Evolutionary conservation across 495 filamentous ascomycete species (phyloP).

Genomic region (Gamarada debralockiae): DNA sequence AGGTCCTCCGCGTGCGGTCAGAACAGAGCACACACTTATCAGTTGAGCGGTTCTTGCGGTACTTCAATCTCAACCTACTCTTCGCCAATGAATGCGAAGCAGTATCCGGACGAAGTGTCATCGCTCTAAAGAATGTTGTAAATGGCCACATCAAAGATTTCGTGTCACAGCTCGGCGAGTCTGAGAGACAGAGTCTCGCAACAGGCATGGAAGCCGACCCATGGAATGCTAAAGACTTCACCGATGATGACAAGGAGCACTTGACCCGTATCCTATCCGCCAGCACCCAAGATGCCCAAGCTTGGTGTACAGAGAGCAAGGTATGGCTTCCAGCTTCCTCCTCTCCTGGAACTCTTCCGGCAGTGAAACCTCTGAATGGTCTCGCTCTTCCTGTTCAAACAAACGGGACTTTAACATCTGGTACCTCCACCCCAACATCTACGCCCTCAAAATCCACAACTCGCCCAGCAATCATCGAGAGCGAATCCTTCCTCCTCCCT

Average conservation of each 20-base stretch:
- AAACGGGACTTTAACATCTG: slow-evolving; percentile 26
- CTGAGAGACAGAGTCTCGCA: slow-evolving; percentile 74
- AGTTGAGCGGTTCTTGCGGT: slow-evolving; percentile 77
- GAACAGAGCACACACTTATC: slow-evolving; percentile 75
- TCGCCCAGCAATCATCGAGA: slow-evolving; percentile 74
- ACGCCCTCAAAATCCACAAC: slow-evolving; percentile 56
- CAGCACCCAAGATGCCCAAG: slow-evolving; percentile 73
- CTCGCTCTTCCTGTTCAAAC: slow-evolving; percentile 9
- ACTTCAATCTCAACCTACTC: slow-evolving; percentile 88
- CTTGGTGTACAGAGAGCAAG: slow-evolving; percentile 67
- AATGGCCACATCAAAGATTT: slow-evolving; percentile 92
- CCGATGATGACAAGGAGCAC: slow-evolving; percentile 56
- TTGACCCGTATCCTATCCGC: slow-evolving; percentile 67
- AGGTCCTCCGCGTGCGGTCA: slow-evolving; percentile 84
- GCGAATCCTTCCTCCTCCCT: slow-evolving; percentile 80
- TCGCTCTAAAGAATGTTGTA: slow-evolving; percentile 79
- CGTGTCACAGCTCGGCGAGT: slow-evolving; percentile 68
- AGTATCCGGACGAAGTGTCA: slow-evolving; percentile 83
- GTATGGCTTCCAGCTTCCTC: slow-evolving; percentile 60
- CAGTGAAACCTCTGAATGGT: background rate
- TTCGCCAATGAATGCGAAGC: slow-evolving; percentile 98
- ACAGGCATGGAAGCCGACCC: slow-evolving; percentile 83
- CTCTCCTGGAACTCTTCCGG: slow-evolving; percentile 17
- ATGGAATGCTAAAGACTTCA: slow-evolving; percentile 88
- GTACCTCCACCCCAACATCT: slow-evolving; percentile 24